Evolutionary conservation across 441 rosid genomes (phyloP).

Genomic region (Adansonia gregorii): DNA sequence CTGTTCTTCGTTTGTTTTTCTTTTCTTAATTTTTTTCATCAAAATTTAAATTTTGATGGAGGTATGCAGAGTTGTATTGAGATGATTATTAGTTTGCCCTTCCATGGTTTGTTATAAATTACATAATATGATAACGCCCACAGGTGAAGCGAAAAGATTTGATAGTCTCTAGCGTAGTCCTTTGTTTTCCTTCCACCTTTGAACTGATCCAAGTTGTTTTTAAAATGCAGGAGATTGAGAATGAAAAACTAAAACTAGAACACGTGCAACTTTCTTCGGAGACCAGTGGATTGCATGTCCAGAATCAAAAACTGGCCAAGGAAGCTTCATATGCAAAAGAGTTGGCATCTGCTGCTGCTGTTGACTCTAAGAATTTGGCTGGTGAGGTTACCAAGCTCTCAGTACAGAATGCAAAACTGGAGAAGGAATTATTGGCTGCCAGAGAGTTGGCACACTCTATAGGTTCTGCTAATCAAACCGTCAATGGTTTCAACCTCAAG

Average conservation of each 20-base stretch:
- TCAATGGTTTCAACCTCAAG: constrained; percentile 62
- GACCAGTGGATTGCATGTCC: constrained; percentile 73
- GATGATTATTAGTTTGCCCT: not conserved
- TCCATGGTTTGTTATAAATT: not conserved
- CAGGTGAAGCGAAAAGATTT: not conserved
- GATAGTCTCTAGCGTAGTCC: not conserved
- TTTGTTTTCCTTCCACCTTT: not conserved
- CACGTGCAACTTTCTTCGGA: constrained; percentile 80
- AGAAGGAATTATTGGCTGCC: constrained; percentile 70
- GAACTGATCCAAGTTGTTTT: constrained; percentile 22
- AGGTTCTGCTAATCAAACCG: constrained; percentile 40
- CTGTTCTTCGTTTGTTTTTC: not conserved
- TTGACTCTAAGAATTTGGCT: constrained; percentile 91
- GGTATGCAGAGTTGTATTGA: not conserved
- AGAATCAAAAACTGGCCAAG: constrained; percentile 84
- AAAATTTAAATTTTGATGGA: not conserved
- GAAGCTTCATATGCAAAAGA: constrained; percentile 80
- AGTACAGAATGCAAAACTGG: constrained; percentile 77
- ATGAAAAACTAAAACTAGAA: constrained; percentile 73
- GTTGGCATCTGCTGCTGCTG: constrained; percentile 60
- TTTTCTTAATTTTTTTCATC: not conserved
- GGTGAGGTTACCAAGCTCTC: constrained; percentile 91
- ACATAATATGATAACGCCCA: not conserved
- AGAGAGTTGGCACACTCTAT: constrained; percentile 68
- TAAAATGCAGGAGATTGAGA: constrained; percentile 74